phyloP scores from a whole-genome alignment of 768 basidiomycete species.

The Postia placenta region DNA sequence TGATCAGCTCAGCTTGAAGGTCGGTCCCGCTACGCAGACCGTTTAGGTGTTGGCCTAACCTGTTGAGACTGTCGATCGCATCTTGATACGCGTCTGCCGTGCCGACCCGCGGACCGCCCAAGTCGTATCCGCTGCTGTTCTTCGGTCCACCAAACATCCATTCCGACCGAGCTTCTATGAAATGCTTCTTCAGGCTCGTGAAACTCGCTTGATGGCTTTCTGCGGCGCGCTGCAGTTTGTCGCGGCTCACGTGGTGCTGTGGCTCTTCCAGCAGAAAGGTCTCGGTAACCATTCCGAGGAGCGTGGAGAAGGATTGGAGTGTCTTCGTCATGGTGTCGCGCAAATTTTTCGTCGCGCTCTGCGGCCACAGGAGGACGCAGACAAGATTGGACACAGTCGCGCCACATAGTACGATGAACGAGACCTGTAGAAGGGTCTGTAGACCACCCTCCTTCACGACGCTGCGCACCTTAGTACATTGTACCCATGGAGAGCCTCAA shows the following conservation, averaged over 20 bases:
- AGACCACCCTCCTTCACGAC: constrained; percentile 88
- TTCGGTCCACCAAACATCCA: constrained; percentile 40
- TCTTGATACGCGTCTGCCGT: constrained; percentile 70
- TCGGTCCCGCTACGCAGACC: constrained; percentile 81
- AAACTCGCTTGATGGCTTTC: constrained; percentile 86
- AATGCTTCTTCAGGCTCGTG: constrained; percentile 79
- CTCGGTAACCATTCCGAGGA: constrained; percentile 74
- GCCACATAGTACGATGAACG: constrained; percentile 74
- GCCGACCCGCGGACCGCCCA: constrained; percentile 16
- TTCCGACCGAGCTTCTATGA: constrained; percentile 86
- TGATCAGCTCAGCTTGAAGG: constrained; percentile 77
- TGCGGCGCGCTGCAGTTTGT: constrained; percentile 72
- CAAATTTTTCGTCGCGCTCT: constrained; percentile 76
- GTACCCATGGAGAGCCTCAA: not conserved
- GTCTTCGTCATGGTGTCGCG: constrained; percentile 83
- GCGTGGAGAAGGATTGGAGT: constrained; percentile 82
- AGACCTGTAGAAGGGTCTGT: constrained; percentile 64
- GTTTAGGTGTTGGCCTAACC: constrained; percentile 90
- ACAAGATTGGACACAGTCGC: constrained; percentile 74
- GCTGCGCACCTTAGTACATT: constrained; percentile 27
- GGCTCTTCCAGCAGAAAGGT: constrained; percentile 81
- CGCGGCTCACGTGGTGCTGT: constrained; percentile 47
- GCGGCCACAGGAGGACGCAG: constrained; percentile 81
- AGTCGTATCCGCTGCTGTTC: constrained; percentile 1
- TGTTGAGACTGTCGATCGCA: constrained; percentile 78